phyloP scores from a whole-genome alignment of 1,284 basidiomycete species.

The Golubevia sp. region DNA sequence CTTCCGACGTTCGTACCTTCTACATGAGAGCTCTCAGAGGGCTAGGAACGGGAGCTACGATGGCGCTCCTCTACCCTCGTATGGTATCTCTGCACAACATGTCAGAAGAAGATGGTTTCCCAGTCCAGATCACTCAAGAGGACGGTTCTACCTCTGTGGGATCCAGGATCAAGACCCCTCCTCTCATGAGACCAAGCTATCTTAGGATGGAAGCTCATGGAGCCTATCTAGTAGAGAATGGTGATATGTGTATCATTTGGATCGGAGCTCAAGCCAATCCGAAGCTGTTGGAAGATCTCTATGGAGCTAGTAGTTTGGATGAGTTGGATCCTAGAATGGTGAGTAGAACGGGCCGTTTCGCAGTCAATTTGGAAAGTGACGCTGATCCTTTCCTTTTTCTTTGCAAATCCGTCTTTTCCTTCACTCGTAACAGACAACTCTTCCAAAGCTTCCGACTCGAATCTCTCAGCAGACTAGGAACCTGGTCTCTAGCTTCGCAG shows the following conservation, averaged over 20 bases:
- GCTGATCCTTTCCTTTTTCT: not conserved
- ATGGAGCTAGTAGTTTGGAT: constrained; percentile 79
- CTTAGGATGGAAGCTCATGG: constrained; percentile 87
- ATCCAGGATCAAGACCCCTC: constrained; percentile 71
- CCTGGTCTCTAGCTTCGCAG: constrained; percentile 74
- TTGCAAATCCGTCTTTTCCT: not conserved
- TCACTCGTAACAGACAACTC: constrained; percentile 66
- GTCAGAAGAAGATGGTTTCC: constrained; percentile 73
- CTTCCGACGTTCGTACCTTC: constrained; percentile 89
- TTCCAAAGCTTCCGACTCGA: constrained; percentile 76
- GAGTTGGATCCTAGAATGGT: constrained; percentile 77
- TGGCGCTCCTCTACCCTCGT: constrained; percentile 85
- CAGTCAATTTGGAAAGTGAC: not conserved
- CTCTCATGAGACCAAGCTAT: constrained; percentile 82
- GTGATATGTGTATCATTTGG: constrained; percentile 89
- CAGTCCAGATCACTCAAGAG: constrained; percentile 64
- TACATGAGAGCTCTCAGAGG: constrained; percentile 77
- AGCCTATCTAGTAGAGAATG: constrained; percentile 91
- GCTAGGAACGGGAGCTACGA: constrained; percentile 72
- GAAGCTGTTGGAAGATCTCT: constrained; percentile 80
- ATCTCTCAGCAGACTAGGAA: constrained; percentile 84
- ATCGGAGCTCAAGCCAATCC: constrained; percentile 81
- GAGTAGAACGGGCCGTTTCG: constrained; percentile 24
- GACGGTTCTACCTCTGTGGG: constrained; percentile 64
- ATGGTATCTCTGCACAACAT: constrained; percentile 88